These are phyloP conservation scores for Lathyrus tuberosus DNA, from an alignment of 306 rosid genomes.

Conservation along the genomic window DNA sequence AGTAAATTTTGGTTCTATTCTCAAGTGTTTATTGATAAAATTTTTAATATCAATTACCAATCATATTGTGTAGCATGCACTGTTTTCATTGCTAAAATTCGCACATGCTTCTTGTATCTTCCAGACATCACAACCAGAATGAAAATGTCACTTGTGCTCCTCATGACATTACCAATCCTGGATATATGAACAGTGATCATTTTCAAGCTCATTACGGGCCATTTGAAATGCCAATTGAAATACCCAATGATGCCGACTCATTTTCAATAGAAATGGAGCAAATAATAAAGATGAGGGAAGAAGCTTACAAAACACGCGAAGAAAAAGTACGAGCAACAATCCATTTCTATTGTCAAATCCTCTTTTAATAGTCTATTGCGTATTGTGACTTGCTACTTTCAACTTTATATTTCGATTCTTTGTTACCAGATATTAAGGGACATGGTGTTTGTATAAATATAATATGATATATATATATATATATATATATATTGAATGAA, in stretches of 20 bases:
- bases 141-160: too few relatives aligned
- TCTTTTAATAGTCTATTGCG: conserved; percentile 5
- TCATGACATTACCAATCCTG: too few relatives aligned
- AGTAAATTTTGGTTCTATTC: conserved; percentile 25
- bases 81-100: conserved; percentile 23
- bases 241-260: conserved; percentile 17
- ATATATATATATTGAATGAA: too few relatives aligned
- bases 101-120: conserved; percentile 30
- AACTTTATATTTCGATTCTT: conserved; percentile 26
- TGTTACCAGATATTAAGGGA: conserved; percentile 28
- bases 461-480: too few relatives aligned
- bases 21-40: too few relatives aligned
- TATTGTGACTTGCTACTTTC: background rate
- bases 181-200: too few relatives aligned
- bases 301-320: conserved; percentile 30
- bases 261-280: conserved; percentile 38
- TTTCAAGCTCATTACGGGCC: conserved; percentile 18
- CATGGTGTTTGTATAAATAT: too few relatives aligned
- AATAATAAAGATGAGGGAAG: conserved; percentile 36
- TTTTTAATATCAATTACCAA: too few relatives aligned
- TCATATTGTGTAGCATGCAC: conserved; percentile 20
- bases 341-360: background rate
- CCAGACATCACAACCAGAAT: too few relatives aligned
- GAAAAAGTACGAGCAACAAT: conserved; percentile 30
- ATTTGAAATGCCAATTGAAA: conserved; percentile 26